Evolutionary conservation across 2,329 filamentous ascomycete species (phyloP).

Genomic region (Colletotrichum ledebouriae): DNA sequence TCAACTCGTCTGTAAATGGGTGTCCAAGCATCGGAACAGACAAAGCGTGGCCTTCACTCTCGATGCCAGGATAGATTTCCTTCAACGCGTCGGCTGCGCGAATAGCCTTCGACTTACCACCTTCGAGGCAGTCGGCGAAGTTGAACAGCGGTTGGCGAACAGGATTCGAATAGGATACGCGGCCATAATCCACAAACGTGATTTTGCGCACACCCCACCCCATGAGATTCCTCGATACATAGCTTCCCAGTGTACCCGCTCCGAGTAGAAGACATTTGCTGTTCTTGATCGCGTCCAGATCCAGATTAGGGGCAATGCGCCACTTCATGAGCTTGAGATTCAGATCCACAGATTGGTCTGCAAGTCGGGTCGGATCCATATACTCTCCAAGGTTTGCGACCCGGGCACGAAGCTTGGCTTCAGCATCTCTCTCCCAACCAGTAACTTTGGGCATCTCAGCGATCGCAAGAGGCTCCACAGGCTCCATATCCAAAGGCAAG

Average conservation of each 20-base stretch:
- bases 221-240: conserved; percentile 91
- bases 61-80: conserved; percentile 91
- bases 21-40: conserved; percentile 97
- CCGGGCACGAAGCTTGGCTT: conserved; percentile 82
- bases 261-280: conserved; percentile 92
- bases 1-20: conserved; percentile 79
- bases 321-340: conserved; percentile 99
- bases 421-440: conserved; percentile 90
- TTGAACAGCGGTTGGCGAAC: conserved; percentile 94
- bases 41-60: conserved; percentile 82
- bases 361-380: conserved; percentile 89
- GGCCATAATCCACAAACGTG: conserved; percentile 94
- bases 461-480: conserved; percentile 58
- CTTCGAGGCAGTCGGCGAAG: conserved; percentile 88
- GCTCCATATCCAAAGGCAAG: conserved; percentile 73
- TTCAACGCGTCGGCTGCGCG: conserved; percentile 84
- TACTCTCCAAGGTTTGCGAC: conserved; percentile 89
- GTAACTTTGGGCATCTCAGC: conserved; percentile 86
- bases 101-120: conserved; percentile 85
- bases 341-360: conserved; percentile 94
- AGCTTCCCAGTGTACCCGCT: conserved; percentile 92
- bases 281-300: conserved; percentile 89
- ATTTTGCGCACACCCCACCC: conserved; percentile 97
- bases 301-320: conserved; percentile 89
- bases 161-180: conserved; percentile 95